These are phyloP conservation scores for Naganishia albida DNA, from an alignment of 1,284 basidiomycete species.

Conservation along the genomic window DNA sequence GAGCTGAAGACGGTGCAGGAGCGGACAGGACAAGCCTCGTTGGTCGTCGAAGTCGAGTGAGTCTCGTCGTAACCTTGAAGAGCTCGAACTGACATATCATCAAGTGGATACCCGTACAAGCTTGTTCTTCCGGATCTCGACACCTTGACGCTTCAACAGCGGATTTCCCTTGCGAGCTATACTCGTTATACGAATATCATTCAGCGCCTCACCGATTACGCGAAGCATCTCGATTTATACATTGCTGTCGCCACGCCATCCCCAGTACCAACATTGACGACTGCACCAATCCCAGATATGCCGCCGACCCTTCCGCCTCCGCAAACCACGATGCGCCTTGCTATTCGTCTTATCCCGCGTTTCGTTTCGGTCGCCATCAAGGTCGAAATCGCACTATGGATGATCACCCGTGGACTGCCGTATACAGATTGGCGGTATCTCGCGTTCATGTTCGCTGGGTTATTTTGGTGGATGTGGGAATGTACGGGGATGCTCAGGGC, in stretches of 20 bases:
- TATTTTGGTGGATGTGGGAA: slow-evolving; percentile 34
- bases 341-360: slow-evolving; percentile 12
- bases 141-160: slow-evolving; percentile 4
- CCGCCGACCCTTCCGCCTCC: not conserved
- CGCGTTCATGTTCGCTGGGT: not conserved
- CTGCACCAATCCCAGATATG: not conserved
- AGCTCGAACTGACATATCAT: not conserved
- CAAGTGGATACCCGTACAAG: slow-evolving; percentile 31
- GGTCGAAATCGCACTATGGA: slow-evolving; percentile 28
- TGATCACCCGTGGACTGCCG: slow-evolving; percentile 28
- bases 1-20: not conserved
- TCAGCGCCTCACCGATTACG: slow-evolving; percentile 2
- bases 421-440: slow-evolving; percentile 22
- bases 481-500: slow-evolving; percentile 6
- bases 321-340: not conserved
- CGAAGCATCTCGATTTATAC: not conserved
- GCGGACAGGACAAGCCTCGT: slow-evolving; percentile 11
- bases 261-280: not conserved
- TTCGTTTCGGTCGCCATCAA: slow-evolving; percentile 27
- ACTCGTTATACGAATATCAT: slow-evolving; percentile 13
- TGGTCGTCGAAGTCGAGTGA: slow-evolving; percentile 26
- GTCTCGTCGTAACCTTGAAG: not conserved
- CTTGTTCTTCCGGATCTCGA: slow-evolving; percentile 22
- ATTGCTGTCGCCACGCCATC: not conserved
- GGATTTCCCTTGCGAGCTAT: slow-evolving; percentile 5